A percentile compares a stretch with the other conserved stretches of the same genome.
These are phyloP conservation scores for Metarhizium humberi DNA, from an alignment of 2,329 filamentous ascomycete species.

Conservation along the genomic window DNA sequence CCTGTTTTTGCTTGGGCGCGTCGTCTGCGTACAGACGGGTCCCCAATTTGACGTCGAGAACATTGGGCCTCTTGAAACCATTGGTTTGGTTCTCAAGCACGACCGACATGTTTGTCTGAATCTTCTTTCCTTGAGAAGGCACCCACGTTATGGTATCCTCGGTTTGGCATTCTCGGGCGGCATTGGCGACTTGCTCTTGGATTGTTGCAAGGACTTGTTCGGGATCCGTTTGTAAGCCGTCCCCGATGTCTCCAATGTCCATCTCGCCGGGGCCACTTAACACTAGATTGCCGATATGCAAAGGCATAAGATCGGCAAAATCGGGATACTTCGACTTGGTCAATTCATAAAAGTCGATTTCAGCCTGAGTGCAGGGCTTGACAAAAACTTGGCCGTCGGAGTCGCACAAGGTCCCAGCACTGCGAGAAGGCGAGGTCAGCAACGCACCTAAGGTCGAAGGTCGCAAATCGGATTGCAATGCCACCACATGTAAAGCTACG, in stretches of 20 bases:
- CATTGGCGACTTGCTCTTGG: constrained; percentile 20
- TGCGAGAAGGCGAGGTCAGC: constrained; percentile 25
- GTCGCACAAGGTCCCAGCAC: constrained; percentile 85
- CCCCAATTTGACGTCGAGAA: constrained; percentile 89
- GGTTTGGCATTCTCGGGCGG: constrained; percentile 6
- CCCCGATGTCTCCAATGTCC: constrained; percentile 35
- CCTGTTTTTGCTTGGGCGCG: constrained; percentile 48
- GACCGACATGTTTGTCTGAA: constrained; percentile 70
- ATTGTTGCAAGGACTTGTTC: constrained; percentile 25
- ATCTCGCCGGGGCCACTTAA: constrained; percentile 49
- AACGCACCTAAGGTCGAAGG: constrained; percentile 5
- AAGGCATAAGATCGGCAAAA: constrained; percentile 74
- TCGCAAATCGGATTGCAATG: constrained; percentile 6
- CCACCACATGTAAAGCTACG: background rate
- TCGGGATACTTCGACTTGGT: constrained; percentile 55
- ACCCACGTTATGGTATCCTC: constrained; percentile 28
- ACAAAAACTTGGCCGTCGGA: constrained; percentile 77
- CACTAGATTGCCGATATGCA: constrained; percentile 70
- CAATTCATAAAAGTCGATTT: constrained; percentile 85
- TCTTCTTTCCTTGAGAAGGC: constrained; percentile 45
- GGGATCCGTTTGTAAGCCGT: constrained; percentile 20
- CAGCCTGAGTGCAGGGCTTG: constrained; percentile 81
- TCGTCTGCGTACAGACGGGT: constrained; percentile 76
- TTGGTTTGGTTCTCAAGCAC: constrained; percentile 77
- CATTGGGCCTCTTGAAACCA: constrained; percentile 77